Percentiles rank a stretch among this genome's conserved stretches.
Evolutionary conservation across 202 grass and related monocot genomes (phyloP).

Genomic region (Tripidium arundinaceum): DNA sequence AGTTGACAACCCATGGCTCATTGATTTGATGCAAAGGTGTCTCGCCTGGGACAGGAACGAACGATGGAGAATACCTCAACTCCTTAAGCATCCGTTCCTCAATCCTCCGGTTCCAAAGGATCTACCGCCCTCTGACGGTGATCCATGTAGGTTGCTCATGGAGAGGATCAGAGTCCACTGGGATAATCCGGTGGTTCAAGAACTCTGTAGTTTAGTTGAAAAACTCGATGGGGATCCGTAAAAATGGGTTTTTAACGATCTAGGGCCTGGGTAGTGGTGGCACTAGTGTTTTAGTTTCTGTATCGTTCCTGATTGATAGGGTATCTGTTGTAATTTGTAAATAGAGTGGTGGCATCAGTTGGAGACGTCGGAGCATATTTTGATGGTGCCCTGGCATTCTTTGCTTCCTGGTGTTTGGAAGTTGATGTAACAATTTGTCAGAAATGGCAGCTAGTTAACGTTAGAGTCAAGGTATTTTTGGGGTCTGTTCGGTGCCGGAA

Average conservation of each 20-base stretch:
- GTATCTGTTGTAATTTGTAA: constrained; percentile 43
- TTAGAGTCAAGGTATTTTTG: neutral
- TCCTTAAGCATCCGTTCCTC: constrained; percentile 81
- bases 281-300: neutral
- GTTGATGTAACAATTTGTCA: neutral
- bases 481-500: neutral
- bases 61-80: constrained; percentile 78
- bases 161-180: constrained; percentile 49
- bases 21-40: constrained; percentile 82
- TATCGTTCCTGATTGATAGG: neutral
- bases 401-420: neutral
- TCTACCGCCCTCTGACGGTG: constrained; percentile 25
- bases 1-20: constrained; percentile 77
- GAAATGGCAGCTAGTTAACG: neutral
- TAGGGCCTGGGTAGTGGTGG: neutral
- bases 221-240: constrained; percentile 41
- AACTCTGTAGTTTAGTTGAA: constrained; percentile 35
- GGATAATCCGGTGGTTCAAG: constrained; percentile 45
- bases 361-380: neutral
- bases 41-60: constrained; percentile 80
- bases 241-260: neutral
- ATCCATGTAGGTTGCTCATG: constrained; percentile 36
- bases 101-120: constrained; percentile 50
- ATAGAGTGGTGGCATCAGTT: constrained; percentile 8
- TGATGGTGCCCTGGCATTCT: constrained; percentile 8